Evolutionary conservation across 2,329 filamentous ascomycete species (phyloP).

Genomic region (Coniochaeta hoffmannii): DNA sequence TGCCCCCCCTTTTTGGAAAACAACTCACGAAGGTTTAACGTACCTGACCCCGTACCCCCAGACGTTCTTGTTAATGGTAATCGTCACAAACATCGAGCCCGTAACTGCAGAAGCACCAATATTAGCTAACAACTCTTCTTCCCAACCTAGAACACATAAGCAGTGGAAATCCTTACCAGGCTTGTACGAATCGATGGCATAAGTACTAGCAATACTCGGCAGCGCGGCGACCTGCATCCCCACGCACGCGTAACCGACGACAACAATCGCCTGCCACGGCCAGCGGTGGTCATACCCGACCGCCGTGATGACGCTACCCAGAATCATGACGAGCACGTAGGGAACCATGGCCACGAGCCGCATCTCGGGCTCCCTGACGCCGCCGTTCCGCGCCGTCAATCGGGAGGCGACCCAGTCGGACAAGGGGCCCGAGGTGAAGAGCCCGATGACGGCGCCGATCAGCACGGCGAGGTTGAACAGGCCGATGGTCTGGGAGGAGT

Average conservation of each 20-base stretch:
- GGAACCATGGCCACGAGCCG: constrained; percentile 35
- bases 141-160: too few relatives aligned
- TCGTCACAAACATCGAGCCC: constrained; percentile 26
- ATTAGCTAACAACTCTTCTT: too few relatives aligned
- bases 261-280: constrained; percentile 39
- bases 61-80: constrained; percentile 20
- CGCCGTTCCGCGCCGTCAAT: constrained; percentile 32
- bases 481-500: constrained; percentile 31
- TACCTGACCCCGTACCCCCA: constrained; percentile 20
- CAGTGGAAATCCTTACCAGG: constrained; percentile 25
- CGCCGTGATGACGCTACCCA: constrained; percentile 36
- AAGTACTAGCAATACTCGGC: constrained; percentile 50
- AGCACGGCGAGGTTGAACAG: constrained; percentile 41
- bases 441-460: constrained; percentile 31
- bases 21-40: neutral
- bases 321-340: constrained; percentile 34
- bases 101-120: too few relatives aligned
- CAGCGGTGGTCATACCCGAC: constrained; percentile 39
- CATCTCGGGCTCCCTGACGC: constrained; percentile 41
- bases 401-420: constrained; percentile 34
- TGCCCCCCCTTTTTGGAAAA: neutral
- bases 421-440: constrained; percentile 33
- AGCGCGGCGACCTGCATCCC: constrained; percentile 35
- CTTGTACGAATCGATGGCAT: constrained; percentile 58
- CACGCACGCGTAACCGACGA: constrained; percentile 34